Conservation (phyloP, 1,284 basidiomycete genomes). For the Malassezia globosa region DNA sequence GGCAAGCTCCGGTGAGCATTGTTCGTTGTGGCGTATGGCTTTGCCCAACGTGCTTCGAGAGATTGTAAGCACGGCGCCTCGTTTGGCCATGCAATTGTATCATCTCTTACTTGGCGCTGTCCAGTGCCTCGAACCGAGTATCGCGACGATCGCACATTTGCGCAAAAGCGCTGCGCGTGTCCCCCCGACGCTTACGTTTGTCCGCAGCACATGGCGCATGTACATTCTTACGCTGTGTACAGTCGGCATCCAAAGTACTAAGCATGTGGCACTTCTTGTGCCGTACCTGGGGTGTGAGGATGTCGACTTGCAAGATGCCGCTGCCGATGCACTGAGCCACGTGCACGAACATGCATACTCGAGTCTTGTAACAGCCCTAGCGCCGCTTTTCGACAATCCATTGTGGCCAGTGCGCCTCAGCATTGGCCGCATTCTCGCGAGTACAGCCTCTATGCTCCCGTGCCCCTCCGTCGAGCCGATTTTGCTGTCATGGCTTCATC, state of each 20-base stretch:
- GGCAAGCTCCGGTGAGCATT: constrained; percentile 48
- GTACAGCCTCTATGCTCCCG: constrained; percentile 5
- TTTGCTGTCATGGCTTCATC: constrained; percentile 60
- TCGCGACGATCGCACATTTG: constrained; percentile 3
- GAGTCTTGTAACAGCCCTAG: not conserved
- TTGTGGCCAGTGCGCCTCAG: not conserved
- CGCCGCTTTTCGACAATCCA: not conserved
- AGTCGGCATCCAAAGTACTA: not conserved
- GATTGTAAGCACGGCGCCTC: not conserved
- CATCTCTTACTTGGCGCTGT: not conserved
- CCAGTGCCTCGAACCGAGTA: constrained; percentile 1
- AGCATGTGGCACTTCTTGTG: constrained; percentile 5
- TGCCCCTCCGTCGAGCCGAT: not conserved
- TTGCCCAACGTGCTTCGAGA: constrained; percentile 43
- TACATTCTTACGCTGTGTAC: constrained; percentile 11
- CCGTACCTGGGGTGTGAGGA: constrained; percentile 9
- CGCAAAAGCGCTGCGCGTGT: constrained; percentile 1
- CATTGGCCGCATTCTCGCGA: constrained; percentile 2
- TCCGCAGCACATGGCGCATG: constrained; percentile 6
- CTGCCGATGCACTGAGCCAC: constrained; percentile 9
- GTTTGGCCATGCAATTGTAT: not conserved
- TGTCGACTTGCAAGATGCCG: constrained; percentile 6
- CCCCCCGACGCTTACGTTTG: constrained; percentile 1
- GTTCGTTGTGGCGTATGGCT: constrained; percentile 49
- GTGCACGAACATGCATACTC: not conserved